These are phyloP conservation scores for Phytophthora podocarpi DNA, from an alignment of 352 stramenopile genomes.

Conservation along the genomic window DNA sequence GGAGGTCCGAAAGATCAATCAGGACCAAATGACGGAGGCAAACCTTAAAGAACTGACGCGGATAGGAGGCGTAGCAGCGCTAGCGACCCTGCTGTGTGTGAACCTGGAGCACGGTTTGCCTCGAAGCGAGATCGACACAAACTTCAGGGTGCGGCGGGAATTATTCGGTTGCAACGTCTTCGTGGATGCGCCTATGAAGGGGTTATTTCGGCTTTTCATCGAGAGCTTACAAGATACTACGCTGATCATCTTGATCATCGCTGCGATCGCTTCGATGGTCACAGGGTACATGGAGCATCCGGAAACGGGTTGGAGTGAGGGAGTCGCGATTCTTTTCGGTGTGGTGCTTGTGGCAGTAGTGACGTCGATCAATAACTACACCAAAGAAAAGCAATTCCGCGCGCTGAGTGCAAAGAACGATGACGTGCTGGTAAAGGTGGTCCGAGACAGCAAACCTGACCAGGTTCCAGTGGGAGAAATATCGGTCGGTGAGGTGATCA, in stretches of 20 bases:
- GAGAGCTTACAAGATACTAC: constrained; percentile 92
- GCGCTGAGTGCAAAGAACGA: constrained; percentile 89
- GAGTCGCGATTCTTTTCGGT: constrained; percentile 92
- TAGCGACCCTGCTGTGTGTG: constrained; percentile 73
- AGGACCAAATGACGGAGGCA: constrained; percentile 83
- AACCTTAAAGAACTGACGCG: constrained; percentile 66
- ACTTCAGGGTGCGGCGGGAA: constrained; percentile 56
- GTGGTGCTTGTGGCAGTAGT: constrained; percentile 95
- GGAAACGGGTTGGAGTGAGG: constrained; percentile 93
- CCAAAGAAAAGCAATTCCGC: constrained; percentile 92
- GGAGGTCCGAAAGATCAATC: constrained; percentile 69
- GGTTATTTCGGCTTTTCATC: constrained; percentile 79
- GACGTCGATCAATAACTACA: constrained; percentile 96
- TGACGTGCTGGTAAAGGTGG: constrained; percentile 86
- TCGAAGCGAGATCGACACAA: constrained; percentile 60
- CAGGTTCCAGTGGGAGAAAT: constrained; percentile 77
- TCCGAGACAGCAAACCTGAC: constrained; percentile 67
- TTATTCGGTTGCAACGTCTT: constrained; percentile 75
- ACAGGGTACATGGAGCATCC: constrained; percentile 82
- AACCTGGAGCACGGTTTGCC: constrained; percentile 69
- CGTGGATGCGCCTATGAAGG: constrained; percentile 79
- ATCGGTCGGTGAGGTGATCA: constrained; percentile 88
- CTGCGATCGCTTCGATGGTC: constrained; percentile 85
- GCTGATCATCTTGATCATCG: constrained; percentile 89
- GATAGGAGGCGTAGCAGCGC: constrained; percentile 56